These are phyloP conservation scores for Conticribra weissflogii DNA, from an alignment of 108 stramenopile genomes.

Conservation along the genomic window DNA sequence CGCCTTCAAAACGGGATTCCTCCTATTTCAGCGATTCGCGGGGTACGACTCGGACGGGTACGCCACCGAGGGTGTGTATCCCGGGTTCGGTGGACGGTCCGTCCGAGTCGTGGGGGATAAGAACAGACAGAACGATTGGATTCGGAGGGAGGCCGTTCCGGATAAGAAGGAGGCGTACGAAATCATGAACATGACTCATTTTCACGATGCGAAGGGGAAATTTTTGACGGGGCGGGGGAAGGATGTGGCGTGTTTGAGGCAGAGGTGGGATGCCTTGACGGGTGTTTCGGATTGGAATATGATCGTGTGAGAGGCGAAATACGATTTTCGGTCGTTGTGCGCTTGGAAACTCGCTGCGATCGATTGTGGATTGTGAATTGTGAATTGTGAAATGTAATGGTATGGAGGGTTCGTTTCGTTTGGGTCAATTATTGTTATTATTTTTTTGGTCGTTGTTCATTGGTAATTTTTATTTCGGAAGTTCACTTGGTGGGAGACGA, in stretches of 20 bases:
- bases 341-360: no score
- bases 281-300: constrained; percentile 7
- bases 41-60: constrained; percentile 13
- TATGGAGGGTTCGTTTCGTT: no score
- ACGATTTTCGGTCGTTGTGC: no score
- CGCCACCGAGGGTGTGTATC: constrained; percentile 21
- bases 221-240: constrained; percentile 5
- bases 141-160: constrained; percentile 7
- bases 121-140: constrained; percentile 22
- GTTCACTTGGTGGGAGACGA: no score
- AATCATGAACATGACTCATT: constrained; percentile 34
- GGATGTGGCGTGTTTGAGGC: constrained; percentile 18
- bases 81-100: constrained; percentile 12
- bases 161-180: constrained; percentile 13
- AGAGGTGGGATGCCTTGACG: constrained; percentile 8
- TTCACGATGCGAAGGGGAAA: constrained; percentile 6
- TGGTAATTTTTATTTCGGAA: no score
- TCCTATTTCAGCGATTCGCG: constrained; percentile 11
- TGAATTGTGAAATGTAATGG: no score
- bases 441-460: no score
- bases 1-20: constrained; percentile 25
- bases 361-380: no score
- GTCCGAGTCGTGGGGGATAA: constrained; percentile 30
- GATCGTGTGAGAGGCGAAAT: constrained; percentile 15
- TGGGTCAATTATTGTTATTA: no score